Percentiles rank a stretch among this genome's conserved stretches.
phyloP scores from a whole-genome alignment of 345 rosid species.

The Salix koriyanagi region DNA sequence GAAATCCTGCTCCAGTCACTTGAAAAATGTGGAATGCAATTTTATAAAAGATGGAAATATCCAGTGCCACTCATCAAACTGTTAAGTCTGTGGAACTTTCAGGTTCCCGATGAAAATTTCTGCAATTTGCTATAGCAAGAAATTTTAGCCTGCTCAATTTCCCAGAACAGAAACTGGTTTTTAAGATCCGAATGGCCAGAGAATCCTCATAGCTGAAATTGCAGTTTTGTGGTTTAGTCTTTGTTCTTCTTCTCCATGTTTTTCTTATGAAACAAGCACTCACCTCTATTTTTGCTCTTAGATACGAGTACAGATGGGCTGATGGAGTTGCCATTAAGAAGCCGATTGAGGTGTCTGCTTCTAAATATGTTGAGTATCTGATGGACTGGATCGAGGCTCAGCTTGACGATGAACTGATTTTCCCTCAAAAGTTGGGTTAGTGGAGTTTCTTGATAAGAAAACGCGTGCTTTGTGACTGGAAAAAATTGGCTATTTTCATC shows the following conservation, averaged over 20 bases:
- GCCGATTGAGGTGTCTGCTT: constrained; percentile 75
- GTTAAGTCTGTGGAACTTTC: too few relatives aligned
- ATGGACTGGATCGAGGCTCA: constrained; percentile 74
- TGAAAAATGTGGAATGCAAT: too few relatives aligned
- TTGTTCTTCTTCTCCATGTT: neutral
- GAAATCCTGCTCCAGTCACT: too few relatives aligned
- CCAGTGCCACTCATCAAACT: too few relatives aligned
- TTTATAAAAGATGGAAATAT: too few relatives aligned
- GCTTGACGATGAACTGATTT: constrained; percentile 59
- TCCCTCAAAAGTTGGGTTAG: constrained; percentile 60
- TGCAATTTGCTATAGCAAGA: neutral
- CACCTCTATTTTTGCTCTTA: constrained; percentile 1
- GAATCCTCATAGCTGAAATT: neutral
- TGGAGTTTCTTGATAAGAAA: neutral
- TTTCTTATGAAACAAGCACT: neutral
- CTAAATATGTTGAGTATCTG: constrained; percentile 61
- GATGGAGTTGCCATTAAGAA: constrained; percentile 68
- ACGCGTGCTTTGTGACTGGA: neutral
- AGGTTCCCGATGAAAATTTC: neutral
- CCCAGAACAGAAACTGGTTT: neutral
- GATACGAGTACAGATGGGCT: constrained; percentile 76
- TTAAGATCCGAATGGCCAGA: neutral
- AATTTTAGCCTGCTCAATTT: neutral
- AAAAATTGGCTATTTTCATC: neutral
- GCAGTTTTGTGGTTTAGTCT: neutral